Evolutionary conservation across 1,139 yeast species (phyloP).

Genomic region (Candida smagusa): DNA sequence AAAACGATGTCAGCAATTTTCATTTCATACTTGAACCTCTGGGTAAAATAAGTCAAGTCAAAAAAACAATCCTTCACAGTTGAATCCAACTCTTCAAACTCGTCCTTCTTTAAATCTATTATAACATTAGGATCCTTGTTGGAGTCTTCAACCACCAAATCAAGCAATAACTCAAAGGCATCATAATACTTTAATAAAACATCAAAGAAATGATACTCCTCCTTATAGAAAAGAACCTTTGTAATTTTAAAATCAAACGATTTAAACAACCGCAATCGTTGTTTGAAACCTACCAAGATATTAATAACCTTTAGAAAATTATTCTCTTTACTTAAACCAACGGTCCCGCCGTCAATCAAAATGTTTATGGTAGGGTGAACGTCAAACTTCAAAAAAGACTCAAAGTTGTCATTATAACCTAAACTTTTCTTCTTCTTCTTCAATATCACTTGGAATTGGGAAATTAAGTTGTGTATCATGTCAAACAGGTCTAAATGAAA

Average conservation of each 20-base stretch:
- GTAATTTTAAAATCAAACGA: slow-evolving; percentile 2
- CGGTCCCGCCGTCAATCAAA: slow-evolving; percentile 10
- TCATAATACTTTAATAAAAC: slow-evolving; percentile 10
- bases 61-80: slow-evolving; percentile 14
- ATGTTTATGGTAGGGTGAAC: slow-evolving; percentile 1
- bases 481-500: slow-evolving; percentile 14
- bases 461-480: slow-evolving; percentile 4
- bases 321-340: slow-evolving; percentile 9
- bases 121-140: slow-evolving; percentile 4
- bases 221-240: slow-evolving; percentile 11
- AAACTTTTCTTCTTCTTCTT: slow-evolving; percentile 1
- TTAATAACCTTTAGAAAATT: slow-evolving; percentile 4
- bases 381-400: background rate
- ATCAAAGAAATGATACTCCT: slow-evolving; percentile 14
- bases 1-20: slow-evolving; percentile 5
- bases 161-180: slow-evolving; percentile 6
- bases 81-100: slow-evolving; percentile 14
- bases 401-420: background rate
- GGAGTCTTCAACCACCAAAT: slow-evolving; percentile 3
- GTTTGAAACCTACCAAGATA: slow-evolving; percentile 3
- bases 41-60: slow-evolving; percentile 14
- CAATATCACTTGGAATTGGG: slow-evolving; percentile 3
- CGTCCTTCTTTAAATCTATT: slow-evolving; percentile 8
- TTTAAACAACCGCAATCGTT: background rate
- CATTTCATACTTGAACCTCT: slow-evolving; percentile 13